These are phyloP conservation scores for Penicillium chermesinum DNA, from an alignment of 495 filamentous ascomycete genomes.

Conservation along the genomic window DNA sequence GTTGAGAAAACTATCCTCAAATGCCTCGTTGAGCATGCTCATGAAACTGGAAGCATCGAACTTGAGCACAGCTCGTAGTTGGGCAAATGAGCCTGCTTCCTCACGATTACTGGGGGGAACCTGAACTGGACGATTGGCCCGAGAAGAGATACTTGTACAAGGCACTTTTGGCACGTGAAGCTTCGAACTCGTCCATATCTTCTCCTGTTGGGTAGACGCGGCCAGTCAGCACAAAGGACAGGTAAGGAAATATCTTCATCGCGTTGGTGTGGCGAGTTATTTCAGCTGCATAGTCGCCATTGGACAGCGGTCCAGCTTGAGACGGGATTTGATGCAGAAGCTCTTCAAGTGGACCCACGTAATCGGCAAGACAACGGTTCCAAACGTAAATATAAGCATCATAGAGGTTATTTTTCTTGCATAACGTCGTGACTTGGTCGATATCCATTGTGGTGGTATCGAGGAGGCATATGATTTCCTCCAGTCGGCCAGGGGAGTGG, in stretches of 20 bases:
- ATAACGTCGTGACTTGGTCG: conserved; percentile 85
- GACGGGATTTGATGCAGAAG: conserved; percentile 66
- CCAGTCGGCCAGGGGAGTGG: conserved; percentile 68
- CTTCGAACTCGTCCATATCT: conserved; percentile 59
- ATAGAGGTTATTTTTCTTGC: conserved; percentile 84
- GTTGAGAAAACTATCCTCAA: conserved; percentile 92
- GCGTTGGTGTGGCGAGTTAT: conserved; percentile 54
- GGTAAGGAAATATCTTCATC: conserved; percentile 89
- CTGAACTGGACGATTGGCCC: conserved; percentile 54
- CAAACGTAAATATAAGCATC: conserved; percentile 97
- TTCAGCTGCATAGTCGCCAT: conserved; percentile 30
- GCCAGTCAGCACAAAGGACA: conserved; percentile 88
- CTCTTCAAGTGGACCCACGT: conserved; percentile 84
- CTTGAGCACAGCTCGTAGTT: conserved; percentile 75
- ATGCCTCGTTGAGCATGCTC: conserved; percentile 94
- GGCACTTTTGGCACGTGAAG: conserved; percentile 72
- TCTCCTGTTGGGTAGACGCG: conserved; percentile 86
- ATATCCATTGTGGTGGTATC: conserved; percentile 89
- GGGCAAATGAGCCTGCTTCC: conserved; percentile 69
- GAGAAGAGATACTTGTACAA: conserved; percentile 93
- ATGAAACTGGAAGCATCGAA: conserved; percentile 90
- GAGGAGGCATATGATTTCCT: conserved; percentile 91
- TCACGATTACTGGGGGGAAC: conserved; percentile 55
- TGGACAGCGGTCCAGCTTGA: conserved; percentile 22
- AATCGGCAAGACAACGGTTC: conserved; percentile 85